Percentiles rank a stretch among this genome's conserved stretches.
Evolutionary conservation across 768 basidiomycete genomes (phyloP).

Genomic region (Tylopilus rubrobrunneus): DNA sequence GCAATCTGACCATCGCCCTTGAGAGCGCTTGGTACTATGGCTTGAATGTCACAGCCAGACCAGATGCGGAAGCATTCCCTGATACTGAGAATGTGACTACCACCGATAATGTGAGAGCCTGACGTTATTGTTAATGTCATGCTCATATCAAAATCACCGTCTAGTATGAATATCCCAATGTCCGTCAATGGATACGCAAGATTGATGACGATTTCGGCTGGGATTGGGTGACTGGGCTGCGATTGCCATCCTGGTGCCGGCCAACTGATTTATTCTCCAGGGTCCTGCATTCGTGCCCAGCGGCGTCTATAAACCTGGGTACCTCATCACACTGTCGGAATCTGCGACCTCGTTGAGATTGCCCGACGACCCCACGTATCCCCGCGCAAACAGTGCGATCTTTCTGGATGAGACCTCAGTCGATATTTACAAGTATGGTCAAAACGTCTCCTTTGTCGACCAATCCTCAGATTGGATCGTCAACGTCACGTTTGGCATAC

Average conservation of each 20-base stretch:
- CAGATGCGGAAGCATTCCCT: constrained; percentile 46
- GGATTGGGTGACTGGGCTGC: constrained; percentile 45
- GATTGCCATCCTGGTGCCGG: neutral
- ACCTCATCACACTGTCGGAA: constrained; percentile 41
- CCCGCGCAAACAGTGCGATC: constrained; percentile 25
- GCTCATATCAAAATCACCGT: neutral
- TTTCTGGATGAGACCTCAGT: constrained; percentile 51
- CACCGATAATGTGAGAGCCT: constrained; percentile 29
- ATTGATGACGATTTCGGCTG: constrained; percentile 55
- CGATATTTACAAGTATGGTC: constrained; percentile 53
- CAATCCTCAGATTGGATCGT: constrained; percentile 52
- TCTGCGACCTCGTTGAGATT: constrained; percentile 18
- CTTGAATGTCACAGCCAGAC: constrained; percentile 46
- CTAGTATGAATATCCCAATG: constrained; percentile 48
- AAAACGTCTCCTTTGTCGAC: constrained; percentile 40
- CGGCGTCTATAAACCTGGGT: constrained; percentile 54
- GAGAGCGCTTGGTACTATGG: constrained; percentile 55
- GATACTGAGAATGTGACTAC: constrained; percentile 16
- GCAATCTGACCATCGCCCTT: constrained; percentile 46
- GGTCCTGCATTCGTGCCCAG: constrained; percentile 55
- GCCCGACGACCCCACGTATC: constrained; percentile 24
- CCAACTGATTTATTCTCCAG: constrained; percentile 23
- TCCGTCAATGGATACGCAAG: constrained; percentile 49
- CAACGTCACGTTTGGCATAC: constrained; percentile 51
- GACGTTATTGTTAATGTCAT: neutral